These are phyloP conservation scores for Helichrysum umbraculigerum DNA, from an alignment of 129 eudicot genomes.

Conservation along the genomic window DNA sequence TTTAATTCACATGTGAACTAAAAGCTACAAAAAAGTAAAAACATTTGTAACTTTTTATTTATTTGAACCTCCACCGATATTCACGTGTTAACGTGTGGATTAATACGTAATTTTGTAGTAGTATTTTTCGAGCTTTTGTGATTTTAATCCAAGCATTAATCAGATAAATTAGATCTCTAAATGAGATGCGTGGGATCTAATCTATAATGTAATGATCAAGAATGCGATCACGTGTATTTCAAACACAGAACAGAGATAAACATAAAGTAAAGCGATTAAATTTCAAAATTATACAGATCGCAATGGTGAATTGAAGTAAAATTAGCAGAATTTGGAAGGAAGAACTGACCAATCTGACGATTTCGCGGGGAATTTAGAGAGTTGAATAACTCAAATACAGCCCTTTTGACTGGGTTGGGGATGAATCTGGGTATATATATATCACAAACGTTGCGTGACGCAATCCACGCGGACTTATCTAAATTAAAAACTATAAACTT, in stretches of 20 bases:
- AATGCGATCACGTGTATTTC: conserved; percentile 8
- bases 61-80: too few relatives aligned
- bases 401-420: conserved; percentile 8
- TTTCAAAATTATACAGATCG: background rate
- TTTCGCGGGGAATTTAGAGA: background rate
- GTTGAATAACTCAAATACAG: conserved; percentile 11
- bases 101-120: background rate
- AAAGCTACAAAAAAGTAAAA: too few relatives aligned
- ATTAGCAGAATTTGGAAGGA: conserved; percentile 1
- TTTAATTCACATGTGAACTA: background rate
- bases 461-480: background rate
- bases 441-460: conserved; percentile 5
- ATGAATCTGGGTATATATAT: conserved; percentile 2
- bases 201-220: conserved; percentile 1
- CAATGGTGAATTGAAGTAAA: conserved; percentile 2
- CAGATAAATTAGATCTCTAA: background rate
- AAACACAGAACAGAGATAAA: background rate
- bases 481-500: too few relatives aligned
- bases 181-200: background rate
- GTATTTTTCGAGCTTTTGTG: background rate
- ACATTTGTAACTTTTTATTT: too few relatives aligned
- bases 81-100: background rate
- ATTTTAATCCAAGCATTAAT: background rate
- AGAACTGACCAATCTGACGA: conserved; percentile 14
- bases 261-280: background rate